These are phyloP conservation scores for Lathyrus sativus DNA, from an alignment of 306 rosid species.

Conservation along the genomic window DNA sequence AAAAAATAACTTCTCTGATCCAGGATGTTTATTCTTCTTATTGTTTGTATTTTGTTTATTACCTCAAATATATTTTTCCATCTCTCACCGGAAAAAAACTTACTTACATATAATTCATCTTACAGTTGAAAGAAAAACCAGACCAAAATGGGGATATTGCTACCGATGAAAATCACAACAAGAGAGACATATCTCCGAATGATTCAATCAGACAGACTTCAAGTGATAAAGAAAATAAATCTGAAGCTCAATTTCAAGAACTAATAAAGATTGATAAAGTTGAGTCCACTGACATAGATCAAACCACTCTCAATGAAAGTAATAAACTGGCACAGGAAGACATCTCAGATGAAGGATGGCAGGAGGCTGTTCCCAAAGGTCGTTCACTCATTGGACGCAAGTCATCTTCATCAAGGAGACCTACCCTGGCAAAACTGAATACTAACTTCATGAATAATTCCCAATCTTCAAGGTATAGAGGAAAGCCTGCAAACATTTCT, in stretches of 20 bases:
- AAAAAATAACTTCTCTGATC: constrained; percentile 30
- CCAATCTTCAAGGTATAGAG: constrained; percentile 69
- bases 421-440: constrained; percentile 84
- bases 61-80: neutral
- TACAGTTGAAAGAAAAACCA: constrained; percentile 83
- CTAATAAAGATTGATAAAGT: constrained; percentile 48
- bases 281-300: constrained; percentile 55
- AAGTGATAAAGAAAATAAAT: constrained; percentile 84
- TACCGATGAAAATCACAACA: constrained; percentile 70
- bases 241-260: constrained; percentile 57
- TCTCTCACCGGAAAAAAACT: constrained; percentile 18
- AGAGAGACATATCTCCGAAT: constrained; percentile 51
- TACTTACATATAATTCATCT: constrained; percentile 32
- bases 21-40: neutral
- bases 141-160: constrained; percentile 67
- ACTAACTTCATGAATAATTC: constrained; percentile 72
- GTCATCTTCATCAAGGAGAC: constrained; percentile 77
- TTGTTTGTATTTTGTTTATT: constrained; percentile 22
- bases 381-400: constrained; percentile 79
- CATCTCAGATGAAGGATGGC: constrained; percentile 92
- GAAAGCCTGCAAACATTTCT: constrained; percentile 60
- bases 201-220: constrained; percentile 55
- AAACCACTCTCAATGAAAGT: constrained; percentile 38
- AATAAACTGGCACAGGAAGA: constrained; percentile 59
- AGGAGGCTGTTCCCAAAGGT: constrained; percentile 93